Conservation (phyloP, 2,329 filamentous ascomycete species). For the Claviceps sp. region DNA sequence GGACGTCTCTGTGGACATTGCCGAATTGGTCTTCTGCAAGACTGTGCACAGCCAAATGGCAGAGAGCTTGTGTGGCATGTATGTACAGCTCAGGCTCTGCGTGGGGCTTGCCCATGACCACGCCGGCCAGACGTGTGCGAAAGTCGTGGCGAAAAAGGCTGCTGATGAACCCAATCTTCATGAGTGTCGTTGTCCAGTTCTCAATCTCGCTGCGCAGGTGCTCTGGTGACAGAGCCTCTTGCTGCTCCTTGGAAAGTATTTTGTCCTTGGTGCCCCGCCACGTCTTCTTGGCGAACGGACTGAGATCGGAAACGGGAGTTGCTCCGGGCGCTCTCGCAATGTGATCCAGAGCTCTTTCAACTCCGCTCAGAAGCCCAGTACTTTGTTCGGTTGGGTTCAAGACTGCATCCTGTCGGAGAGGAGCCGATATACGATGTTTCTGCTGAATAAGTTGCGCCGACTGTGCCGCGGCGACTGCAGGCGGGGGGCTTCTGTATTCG, state of each 20-base stretch:
- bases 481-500: slow-evolving; percentile 36
- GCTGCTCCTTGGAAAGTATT: slow-evolving; percentile 39
- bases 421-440: slow-evolving; percentile 23
- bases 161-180: slow-evolving; percentile 43
- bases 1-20: slow-evolving; percentile 72
- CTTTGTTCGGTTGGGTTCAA: slow-evolving; percentile 26
- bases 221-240: slow-evolving; percentile 36
- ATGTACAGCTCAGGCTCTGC: slow-evolving; percentile 55
- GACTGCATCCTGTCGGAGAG: slow-evolving; percentile 31
- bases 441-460: slow-evolving; percentile 15
- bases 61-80: slow-evolving; percentile 58
- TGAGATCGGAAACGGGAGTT: slow-evolving; percentile 33
- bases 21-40: slow-evolving; percentile 72
- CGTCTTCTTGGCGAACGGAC: slow-evolving; percentile 36
- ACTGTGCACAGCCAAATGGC: slow-evolving; percentile 56
- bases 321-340: slow-evolving; percentile 33
- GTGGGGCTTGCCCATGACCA: slow-evolving; percentile 62
- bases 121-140: slow-evolving; percentile 46
- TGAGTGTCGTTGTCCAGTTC: slow-evolving; percentile 29
- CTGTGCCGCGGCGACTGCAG: slow-evolving; percentile 19
- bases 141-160: slow-evolving; percentile 59
- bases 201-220: slow-evolving; percentile 35
- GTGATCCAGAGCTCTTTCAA: slow-evolving; percentile 32
- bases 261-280: slow-evolving; percentile 33
- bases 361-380: slow-evolving; percentile 26